A percentile compares a stretch with the other conserved stretches of the same genome.
phyloP scores from a whole-genome alignment of 192 early-diverging fungal genomes.

The Podila clonocystis region DNA sequence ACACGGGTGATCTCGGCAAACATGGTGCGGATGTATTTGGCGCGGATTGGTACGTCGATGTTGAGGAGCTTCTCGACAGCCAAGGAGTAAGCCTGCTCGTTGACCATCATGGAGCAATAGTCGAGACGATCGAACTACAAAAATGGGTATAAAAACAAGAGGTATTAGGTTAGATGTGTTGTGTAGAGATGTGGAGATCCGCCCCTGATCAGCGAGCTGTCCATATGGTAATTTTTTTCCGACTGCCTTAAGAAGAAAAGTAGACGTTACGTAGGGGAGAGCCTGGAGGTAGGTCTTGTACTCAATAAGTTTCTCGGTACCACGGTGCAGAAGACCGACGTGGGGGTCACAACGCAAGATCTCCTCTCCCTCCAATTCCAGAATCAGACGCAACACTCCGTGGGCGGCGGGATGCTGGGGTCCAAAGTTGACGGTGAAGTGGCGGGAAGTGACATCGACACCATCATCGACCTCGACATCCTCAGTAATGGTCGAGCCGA shows the following conservation, averaged over 20 bases:
- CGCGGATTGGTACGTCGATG: conserved; percentile 93
- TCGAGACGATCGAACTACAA: conserved; percentile 91
- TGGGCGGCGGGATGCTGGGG: conserved; percentile 99
- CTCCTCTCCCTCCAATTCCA: conserved; percentile 93
- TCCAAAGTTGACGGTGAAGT: conserved; percentile 98
- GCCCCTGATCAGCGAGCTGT: neutral
- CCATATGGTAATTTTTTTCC: neutral
- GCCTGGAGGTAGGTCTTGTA: conserved; percentile 99
- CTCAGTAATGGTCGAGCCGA: conserved; percentile 34
- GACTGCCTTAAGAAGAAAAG: too few relatives aligned
- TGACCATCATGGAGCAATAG: conserved; percentile 99
- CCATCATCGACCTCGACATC: conserved; percentile 54
- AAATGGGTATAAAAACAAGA: neutral
- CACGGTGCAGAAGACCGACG: conserved; percentile 96
- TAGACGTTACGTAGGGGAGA: conserved; percentile 79
- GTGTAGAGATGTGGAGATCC: neutral
- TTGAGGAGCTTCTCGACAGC: conserved; percentile 99
- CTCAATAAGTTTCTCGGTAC: conserved; percentile 99
- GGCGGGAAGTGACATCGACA: conserved; percentile 61
- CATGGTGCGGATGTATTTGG: conserved; percentile 96
- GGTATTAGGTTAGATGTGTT: neutral
- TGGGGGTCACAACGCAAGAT: conserved; percentile 96
- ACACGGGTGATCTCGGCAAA: conserved; percentile 98
- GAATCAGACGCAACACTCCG: conserved; percentile 92
- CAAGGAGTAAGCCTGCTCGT: conserved; percentile 97